Conservation (phyloP, 768 basidiomycete genomes). For the Mycena galopus region DNA sequence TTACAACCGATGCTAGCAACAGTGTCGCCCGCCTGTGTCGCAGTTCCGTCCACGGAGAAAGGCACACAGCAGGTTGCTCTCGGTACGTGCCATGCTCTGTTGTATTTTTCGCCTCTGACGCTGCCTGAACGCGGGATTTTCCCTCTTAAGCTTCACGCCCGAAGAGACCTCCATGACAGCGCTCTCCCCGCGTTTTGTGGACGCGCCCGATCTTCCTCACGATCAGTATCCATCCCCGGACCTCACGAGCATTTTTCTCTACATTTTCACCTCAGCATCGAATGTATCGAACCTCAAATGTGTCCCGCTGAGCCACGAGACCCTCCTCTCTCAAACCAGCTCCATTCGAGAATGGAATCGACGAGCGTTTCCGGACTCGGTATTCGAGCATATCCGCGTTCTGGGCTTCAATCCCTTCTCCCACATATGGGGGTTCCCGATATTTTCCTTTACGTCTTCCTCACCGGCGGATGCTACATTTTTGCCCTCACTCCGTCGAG, state of each 20-base stretch:
- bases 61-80: no score
- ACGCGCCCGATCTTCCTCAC: conserved; percentile 35
- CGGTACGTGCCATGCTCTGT: no score
- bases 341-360: conserved; percentile 41
- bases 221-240: conserved; percentile 39
- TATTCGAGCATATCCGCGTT: conserved; percentile 41
- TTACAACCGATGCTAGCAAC: no score
- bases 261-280: no score
- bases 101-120: conserved; percentile 17
- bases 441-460: no score
- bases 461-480: no score
- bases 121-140: background rate
- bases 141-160: conserved; percentile 38
- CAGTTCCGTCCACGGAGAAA: no score
- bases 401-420: no score
- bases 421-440: no score
- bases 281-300: conserved; percentile 51
- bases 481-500: conserved; percentile 49
- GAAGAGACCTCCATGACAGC: conserved; percentile 46
- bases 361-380: background rate
- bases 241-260: conserved; percentile 42
- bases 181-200: conserved; percentile 45
- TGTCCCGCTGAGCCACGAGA: conserved; percentile 48
- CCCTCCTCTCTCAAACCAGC: conserved; percentile 41
- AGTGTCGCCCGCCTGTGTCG: no score